Base-by-base conservation (phyloP, 2,329 filamentous ascomycete genomes). In the Furcasterigmium sp. region DNA sequence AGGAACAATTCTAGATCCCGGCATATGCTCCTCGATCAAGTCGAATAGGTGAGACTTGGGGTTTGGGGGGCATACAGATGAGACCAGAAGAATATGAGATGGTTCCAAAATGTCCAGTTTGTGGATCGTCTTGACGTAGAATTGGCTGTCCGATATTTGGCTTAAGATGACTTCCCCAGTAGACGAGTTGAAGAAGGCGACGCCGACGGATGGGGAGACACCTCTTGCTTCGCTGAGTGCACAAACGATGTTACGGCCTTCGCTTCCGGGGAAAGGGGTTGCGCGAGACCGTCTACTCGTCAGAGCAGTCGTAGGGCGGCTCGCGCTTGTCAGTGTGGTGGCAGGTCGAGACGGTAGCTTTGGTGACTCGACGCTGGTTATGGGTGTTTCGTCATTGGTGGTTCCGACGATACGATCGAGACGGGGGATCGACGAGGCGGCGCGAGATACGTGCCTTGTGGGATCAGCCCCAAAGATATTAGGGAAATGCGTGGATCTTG, bases 61-160 rank as follows among this genome's bases (percentile, higher is more conserved):
- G 48, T 83, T 82, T 15, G 83, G 76, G 2, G 71, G 67, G 20
- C 73, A 80, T n/a, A 82, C 77, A 2, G 85, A 85, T 5, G 78
- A 77, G 56, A 89, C 82, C 52, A 95, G 83, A 2, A 97, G 67
- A 39, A 96, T 86, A 50, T 84, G 81, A 2, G 84, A 85, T 0
- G 91, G 91, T 19, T 85, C 79, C 53, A 88, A 86, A 19, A 95
- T 81, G 41, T 80, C 78, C 26, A 97, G 75, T 59, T 96, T 95
- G 62, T 95, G 87, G 23, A 95, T 72, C 0, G 90, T 95, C 56
- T 84, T 84, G 45, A 90, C 83, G 59, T 95, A 97, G 26, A 90
- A 94, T 59, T 95, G 90, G 44, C 84, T 94, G 61, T 97, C 91
- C 57, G 85, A 90, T 50, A 97, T 91, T 56, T 96, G 89, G 57